A percentile compares a stretch with the other conserved stretches of the same genome.
Conservation (phyloP, 1,284 basidiomycete species). For the Rhodotorula sp. region DNA sequence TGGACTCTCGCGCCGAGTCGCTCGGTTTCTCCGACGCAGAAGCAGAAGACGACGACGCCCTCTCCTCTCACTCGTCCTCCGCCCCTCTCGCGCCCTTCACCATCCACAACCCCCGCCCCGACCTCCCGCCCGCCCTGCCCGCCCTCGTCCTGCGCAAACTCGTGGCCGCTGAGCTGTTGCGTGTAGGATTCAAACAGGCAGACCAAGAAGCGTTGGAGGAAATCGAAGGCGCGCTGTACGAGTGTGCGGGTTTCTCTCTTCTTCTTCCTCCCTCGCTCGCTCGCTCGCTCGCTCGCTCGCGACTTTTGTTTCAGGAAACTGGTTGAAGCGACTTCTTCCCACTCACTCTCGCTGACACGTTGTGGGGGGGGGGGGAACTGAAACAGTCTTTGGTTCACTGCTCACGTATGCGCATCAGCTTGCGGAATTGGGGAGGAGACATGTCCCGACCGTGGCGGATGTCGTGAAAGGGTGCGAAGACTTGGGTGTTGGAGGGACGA, state of each 20-base stretch:
- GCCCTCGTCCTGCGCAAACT: constrained; percentile 12
- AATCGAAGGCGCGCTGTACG: constrained; percentile 22
- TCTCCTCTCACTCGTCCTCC: neutral
- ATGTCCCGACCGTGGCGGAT: constrained; percentile 22
- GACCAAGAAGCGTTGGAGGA: constrained; percentile 22
- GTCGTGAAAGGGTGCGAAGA: constrained; percentile 11
- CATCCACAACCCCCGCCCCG: neutral
- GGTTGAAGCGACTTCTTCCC: too few relatives aligned
- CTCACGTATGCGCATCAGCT: constrained; percentile 17
- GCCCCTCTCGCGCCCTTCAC: neutral
- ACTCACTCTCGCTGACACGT: neutral
- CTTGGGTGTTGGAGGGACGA: constrained; percentile 16
- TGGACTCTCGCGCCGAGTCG: constrained; percentile 8
- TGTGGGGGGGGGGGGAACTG: too few relatives aligned
- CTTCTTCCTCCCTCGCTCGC: too few relatives aligned
- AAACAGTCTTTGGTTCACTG: constrained; percentile 29
- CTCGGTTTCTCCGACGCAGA: neutral
- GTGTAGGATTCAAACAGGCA: constrained; percentile 18
- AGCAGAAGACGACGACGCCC: neutral
- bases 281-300: too few relatives aligned
- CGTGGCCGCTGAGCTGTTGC: neutral
- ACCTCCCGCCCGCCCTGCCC: constrained; percentile 17
- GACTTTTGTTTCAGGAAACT: too few relatives aligned
- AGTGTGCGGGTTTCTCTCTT: constrained; percentile 10
- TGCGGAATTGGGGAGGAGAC: constrained; percentile 24